Percentiles rank a stretch among this genome's conserved stretches.
These are phyloP conservation scores for Venturia effusa DNA, from an alignment of 2,329 filamentous ascomycete genomes.

Conservation along the genomic window DNA sequence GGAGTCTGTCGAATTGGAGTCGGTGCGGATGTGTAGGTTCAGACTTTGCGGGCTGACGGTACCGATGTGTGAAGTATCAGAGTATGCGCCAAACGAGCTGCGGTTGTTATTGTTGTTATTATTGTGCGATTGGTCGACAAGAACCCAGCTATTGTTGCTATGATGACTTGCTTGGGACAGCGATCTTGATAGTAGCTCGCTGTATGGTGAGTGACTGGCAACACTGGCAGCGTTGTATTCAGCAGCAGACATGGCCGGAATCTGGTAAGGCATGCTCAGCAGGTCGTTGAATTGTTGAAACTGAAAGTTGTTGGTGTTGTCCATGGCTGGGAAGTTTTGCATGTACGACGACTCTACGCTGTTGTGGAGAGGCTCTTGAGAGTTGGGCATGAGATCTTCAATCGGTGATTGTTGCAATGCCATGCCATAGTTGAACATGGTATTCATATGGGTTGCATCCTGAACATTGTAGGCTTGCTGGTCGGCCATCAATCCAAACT, in stretches of 20 bases:
- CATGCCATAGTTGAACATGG: constrained; percentile 9
- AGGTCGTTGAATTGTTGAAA: constrained; percentile 21
- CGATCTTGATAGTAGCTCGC: constrained; percentile 74
- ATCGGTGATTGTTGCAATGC: constrained; percentile 35
- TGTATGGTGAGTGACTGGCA: constrained; percentile 56
- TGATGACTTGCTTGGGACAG: constrained; percentile 78
- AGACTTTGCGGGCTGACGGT: constrained; percentile 82
- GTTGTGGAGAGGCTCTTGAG: constrained; percentile 26
- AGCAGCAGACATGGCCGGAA: constrained; percentile 24
- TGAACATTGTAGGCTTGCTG: not conserved
- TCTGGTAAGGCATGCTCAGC: constrained; percentile 18
- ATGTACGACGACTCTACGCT: constrained; percentile 28
- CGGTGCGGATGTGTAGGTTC: constrained; percentile 75
- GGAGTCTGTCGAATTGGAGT: constrained; percentile 75
- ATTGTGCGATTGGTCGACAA: constrained; percentile 50
- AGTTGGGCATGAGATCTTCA: constrained; percentile 34
- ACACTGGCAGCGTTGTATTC: constrained; percentile 26
- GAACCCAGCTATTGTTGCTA: constrained; percentile 72
- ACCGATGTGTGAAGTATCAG: constrained; percentile 42
- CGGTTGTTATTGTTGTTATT: constrained; percentile 25
- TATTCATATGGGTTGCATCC: not conserved
- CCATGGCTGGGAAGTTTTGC: constrained; percentile 38
- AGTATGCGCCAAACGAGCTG: constrained; percentile 50
- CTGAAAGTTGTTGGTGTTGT: constrained; percentile 24
- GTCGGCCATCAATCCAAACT: constrained; percentile 6